Evolutionary conservation across 2,329 filamentous ascomycete species (phyloP).

Genomic region (Colletotrichum coccodes): DNA sequence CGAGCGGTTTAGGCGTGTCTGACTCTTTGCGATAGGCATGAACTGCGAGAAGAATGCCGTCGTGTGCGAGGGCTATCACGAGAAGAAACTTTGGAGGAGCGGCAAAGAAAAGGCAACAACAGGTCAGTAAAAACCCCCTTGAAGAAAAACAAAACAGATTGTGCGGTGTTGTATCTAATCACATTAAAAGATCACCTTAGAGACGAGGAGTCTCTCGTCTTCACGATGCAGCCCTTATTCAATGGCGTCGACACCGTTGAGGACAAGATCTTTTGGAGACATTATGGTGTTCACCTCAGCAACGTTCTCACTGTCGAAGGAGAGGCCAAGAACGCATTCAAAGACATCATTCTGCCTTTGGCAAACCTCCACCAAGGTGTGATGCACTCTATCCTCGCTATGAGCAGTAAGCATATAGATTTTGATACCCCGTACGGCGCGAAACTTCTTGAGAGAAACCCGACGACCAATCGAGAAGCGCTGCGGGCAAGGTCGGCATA

Average conservation of each 20-base stretch:
- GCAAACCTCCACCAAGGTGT: constrained; percentile 82
- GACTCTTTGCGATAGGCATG: constrained; percentile 65
- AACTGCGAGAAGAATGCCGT: constrained; percentile 96
- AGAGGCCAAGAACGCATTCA: constrained; percentile 85
- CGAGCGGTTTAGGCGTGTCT: constrained; percentile 1
- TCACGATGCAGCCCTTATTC: constrained; percentile 75
- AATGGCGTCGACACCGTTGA: constrained; percentile 83
- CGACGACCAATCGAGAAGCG: constrained; percentile 55
- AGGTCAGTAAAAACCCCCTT: constrained; percentile 52
- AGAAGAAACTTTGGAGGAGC: constrained; percentile 88
- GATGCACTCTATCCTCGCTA: constrained; percentile 89
- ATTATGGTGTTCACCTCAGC: constrained; percentile 84
- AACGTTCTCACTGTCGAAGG: constrained; percentile 84
- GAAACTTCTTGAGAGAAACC: constrained; percentile 61
- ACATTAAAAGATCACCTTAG: constrained; percentile 1
- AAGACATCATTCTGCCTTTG: constrained; percentile 84
- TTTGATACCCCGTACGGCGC: constrained; percentile 65
- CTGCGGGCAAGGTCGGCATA: constrained; percentile 63
- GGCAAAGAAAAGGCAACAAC: constrained; percentile 81
- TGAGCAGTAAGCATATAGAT: constrained; percentile 82
- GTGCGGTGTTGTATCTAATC: background rate
- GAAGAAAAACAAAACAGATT: too few relatives aligned
- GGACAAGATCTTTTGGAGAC: constrained; percentile 83
- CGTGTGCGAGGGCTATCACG: constrained; percentile 89
- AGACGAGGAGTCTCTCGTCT: constrained; percentile 41